These are phyloP conservation scores for Parasitella parasitica DNA, from an alignment of 371 early-diverging fungal genomes.

Conservation along the genomic window DNA sequence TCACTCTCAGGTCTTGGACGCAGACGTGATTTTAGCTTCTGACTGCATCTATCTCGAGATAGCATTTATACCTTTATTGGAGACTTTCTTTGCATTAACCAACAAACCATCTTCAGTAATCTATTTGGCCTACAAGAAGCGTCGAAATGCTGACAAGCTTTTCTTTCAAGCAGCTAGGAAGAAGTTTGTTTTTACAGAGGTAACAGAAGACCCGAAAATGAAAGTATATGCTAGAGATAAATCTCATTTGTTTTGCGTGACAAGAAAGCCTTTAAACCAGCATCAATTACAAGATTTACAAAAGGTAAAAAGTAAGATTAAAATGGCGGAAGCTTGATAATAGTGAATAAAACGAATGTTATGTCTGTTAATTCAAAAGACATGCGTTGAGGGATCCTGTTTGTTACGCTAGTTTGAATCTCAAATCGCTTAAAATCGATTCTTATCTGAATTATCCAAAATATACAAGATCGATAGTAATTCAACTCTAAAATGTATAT, in stretches of 20 bases:
- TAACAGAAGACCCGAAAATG: constrained; percentile 36
- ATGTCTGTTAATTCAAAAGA: too few relatives aligned
- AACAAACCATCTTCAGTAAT: constrained; percentile 30
- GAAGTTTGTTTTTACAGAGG: constrained; percentile 34
- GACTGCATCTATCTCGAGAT: constrained; percentile 53
- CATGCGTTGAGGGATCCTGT: too few relatives aligned
- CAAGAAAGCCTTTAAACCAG: constrained; percentile 20
- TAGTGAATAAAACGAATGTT: too few relatives aligned
- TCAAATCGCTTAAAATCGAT: too few relatives aligned
- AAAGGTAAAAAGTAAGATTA: neutral
- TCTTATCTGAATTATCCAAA: neutral
- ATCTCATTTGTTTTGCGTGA: constrained; percentile 31
- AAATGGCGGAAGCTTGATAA: too few relatives aligned
- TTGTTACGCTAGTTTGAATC: too few relatives aligned
- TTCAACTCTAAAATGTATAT: neutral
- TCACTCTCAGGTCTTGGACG: constrained; percentile 1
- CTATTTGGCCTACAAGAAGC: constrained; percentile 40
- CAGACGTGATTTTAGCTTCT: constrained; percentile 48
- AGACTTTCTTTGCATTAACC: constrained; percentile 32
- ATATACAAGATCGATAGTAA: neutral
- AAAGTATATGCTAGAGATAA: constrained; percentile 19
- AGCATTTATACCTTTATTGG: constrained; percentile 44
- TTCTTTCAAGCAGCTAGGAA: constrained; percentile 48
- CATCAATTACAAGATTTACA: neutral
- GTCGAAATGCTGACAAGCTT: constrained; percentile 51